Evolutionary conservation across 1,139 yeast species (phyloP).

Genomic region (Magnusiomyces tetraspermus): DNA sequence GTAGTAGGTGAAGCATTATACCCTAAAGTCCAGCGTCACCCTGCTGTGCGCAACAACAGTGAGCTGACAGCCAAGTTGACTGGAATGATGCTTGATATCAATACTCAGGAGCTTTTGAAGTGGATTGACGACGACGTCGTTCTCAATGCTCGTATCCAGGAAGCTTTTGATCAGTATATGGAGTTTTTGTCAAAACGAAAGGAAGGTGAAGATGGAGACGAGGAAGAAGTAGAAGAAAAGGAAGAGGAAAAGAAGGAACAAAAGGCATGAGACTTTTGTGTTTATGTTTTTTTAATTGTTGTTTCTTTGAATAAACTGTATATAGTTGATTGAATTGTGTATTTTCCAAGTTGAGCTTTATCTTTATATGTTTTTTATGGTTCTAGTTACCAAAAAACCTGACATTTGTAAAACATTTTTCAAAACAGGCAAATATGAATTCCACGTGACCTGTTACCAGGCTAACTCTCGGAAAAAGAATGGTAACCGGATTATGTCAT

Average conservation of each 20-base stretch:
- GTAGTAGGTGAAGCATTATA: conserved; percentile 89
- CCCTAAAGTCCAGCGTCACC: conserved; percentile 75
- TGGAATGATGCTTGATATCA: conserved; percentile 90
- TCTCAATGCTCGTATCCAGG: conserved; percentile 77
- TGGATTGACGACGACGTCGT: conserved; percentile 70
- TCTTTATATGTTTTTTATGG: too few relatives aligned
- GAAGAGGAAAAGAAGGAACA: not conserved
- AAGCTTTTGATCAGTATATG: conserved; percentile 85
- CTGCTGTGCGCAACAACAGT: conserved; percentile 62
- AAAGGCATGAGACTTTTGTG: not conserved
- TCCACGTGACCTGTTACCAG: too few relatives aligned
- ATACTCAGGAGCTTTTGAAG: conserved; percentile 72
- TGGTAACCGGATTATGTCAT: too few relatives aligned
- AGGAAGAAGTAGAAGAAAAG: not conserved
- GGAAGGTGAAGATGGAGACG: not conserved
- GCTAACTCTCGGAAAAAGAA: too few relatives aligned
- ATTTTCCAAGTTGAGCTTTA: too few relatives aligned
- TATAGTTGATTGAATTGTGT: too few relatives aligned
- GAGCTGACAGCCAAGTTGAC: conserved; percentile 92
- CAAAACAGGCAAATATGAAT: too few relatives aligned
- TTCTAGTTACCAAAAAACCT: too few relatives aligned
- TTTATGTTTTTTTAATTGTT: not conserved
- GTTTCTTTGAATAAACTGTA: too few relatives aligned
- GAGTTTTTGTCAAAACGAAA: conserved; percentile 31
- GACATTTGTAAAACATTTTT: too few relatives aligned